Evolutionary conservation across 2,329 filamentous ascomycete species (phyloP), one percentile per base, ranked within the genome.

Genomic region (Xylaria arbuscula): DNA sequence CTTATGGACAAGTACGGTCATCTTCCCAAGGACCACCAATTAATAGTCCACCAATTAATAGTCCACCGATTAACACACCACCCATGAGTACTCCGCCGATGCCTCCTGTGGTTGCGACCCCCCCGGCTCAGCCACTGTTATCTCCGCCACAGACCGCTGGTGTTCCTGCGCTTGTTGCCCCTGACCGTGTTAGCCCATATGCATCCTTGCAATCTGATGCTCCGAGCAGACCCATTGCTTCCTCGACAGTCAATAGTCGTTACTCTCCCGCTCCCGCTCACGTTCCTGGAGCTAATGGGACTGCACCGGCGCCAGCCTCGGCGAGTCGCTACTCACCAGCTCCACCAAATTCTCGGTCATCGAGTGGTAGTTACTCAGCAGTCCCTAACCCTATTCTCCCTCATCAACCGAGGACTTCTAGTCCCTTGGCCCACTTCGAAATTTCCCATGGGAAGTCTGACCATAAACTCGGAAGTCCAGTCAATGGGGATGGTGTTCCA

Each of bases 371-470:
- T 54, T 84, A 86, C 32, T 74, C 80, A 7, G 79, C 78, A 22
- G 76, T 80, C 0, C 78, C 83, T 9, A 82, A 85, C 32, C 80
- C 86, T 15, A 78, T 83, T 45, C 80, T 90, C 48, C 81, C 87
- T 55, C 88, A 90, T 74, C 84, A 88, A 69, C 89, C 89, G 9
- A 83, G 89, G 70, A 91, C 89, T 1, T 91, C 89, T 1, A 91
- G 89, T 71, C 89, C 89, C 0, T 78, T 91, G 67, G 89, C 89
- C 6, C 88, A 91, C 72, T 90, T 89, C 67, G 89, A 90, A 76
- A 82, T 84, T 11, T 83, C 82, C 8, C 81, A 82, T 62, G 81
- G 83, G 38, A 80, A 80, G 54, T 67, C 79, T 8, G 76, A 78
- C 56, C 71, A 76, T 47, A 77, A 73, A 70, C 75, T 73, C 55